A percentile compares a stretch with the other conserved stretches of the same genome.
Evolutionary conservation across 768 basidiomycete species (phyloP).

Genomic region (Cubamyces lactineus): DNA sequence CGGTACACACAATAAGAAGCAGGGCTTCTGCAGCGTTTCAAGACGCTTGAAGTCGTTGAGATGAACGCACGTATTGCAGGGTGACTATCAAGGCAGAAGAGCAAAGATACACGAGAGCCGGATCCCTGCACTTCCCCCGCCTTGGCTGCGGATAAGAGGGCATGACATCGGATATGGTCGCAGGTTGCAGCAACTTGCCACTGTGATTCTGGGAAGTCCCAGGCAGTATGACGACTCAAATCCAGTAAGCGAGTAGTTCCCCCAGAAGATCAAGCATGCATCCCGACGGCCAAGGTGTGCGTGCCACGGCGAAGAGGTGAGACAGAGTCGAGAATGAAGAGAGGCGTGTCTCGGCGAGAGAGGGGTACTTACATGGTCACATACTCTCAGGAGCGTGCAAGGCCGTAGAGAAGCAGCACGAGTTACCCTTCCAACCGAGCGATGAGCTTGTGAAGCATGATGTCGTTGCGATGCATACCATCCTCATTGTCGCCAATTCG

Average conservation of each 20-base stretch:
- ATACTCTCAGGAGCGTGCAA: conserved; percentile 3
- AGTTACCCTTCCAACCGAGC: conserved; percentile 6
- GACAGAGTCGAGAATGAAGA: neutral
- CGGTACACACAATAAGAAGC: no score
- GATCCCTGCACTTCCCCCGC: no score
- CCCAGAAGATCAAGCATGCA: neutral
- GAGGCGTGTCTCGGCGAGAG: neutral
- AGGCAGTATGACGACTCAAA: neutral
- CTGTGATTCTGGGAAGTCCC: neutral
- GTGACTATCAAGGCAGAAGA: no score
- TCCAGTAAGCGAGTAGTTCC: neutral
- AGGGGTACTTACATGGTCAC: conserved; percentile 1
- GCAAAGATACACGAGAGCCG: no score
- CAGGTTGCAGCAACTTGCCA: neutral
- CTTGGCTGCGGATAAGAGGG: neutral
- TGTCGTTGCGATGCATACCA: neutral
- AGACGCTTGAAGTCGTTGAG: no score
- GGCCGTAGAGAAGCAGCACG: neutral
- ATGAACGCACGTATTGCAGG: no score
- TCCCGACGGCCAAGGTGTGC: neutral
- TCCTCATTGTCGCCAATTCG: neutral
- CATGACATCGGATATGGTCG: neutral
- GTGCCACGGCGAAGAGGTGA: neutral
- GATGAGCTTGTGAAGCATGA: neutral
- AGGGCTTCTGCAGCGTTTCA: no score